Evolutionary conservation across 2,329 filamentous ascomycete species (phyloP).

Genomic region (Blumeria graminis): DNA sequence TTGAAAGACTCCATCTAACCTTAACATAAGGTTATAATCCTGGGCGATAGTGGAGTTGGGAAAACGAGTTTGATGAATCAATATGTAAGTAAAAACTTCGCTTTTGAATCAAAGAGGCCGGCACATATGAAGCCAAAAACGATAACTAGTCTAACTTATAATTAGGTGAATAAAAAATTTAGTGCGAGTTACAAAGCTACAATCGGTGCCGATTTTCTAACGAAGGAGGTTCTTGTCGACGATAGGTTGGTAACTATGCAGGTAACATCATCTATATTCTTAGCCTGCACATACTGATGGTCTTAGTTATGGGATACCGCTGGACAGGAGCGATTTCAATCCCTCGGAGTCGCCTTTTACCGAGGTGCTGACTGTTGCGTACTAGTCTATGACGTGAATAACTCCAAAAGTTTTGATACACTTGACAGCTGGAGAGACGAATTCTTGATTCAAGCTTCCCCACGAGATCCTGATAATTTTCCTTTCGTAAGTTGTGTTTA

Average conservation of each 20-base stretch:
- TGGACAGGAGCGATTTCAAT: constrained; percentile 93
- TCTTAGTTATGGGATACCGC: constrained; percentile 87
- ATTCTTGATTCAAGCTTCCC: constrained; percentile 91
- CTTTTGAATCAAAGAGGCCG: background rate
- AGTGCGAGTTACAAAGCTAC: constrained; percentile 99
- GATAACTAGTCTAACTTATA: constrained; percentile 4
- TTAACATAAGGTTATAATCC: constrained; percentile 64
- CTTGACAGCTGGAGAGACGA: constrained; percentile 97
- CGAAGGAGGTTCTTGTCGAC: constrained; percentile 91
- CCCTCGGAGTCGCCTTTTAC: constrained; percentile 91
- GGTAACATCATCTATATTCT: constrained; percentile 22
- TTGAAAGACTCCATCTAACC: background rate
- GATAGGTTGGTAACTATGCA: constrained; percentile 97
- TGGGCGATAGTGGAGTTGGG: constrained; percentile 94
- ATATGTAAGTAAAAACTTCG: constrained; percentile 50
- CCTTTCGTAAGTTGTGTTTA: constrained; percentile 49
- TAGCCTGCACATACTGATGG: constrained; percentile 17
- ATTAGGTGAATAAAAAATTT: constrained; percentile 98
- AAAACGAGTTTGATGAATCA: constrained; percentile 99
- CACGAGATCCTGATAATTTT: constrained; percentile 89
- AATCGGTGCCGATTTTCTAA: constrained; percentile 94
- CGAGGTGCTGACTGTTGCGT: constrained; percentile 94
- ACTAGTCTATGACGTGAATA: constrained; percentile 95
- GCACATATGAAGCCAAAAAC: background rate
- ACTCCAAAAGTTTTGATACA: constrained; percentile 95